Conservation (phyloP, 129 eudicot species). For the Arctium lappa region DNA sequence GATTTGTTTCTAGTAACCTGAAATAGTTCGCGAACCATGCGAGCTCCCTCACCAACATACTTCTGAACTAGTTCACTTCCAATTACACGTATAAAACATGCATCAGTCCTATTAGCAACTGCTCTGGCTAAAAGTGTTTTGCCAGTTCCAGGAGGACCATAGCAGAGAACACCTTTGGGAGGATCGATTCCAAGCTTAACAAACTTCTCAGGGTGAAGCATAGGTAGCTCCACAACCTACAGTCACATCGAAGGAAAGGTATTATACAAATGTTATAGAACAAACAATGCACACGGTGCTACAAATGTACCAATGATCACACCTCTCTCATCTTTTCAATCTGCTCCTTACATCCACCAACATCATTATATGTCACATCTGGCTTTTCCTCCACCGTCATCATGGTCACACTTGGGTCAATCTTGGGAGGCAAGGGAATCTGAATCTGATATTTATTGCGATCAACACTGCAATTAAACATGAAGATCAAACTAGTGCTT, state of each 20-base stretch:
- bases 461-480: conserved; percentile 65
- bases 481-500: background rate
- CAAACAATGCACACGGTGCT: background rate
- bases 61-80: conserved; percentile 95
- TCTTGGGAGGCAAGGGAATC: conserved; percentile 96
- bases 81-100: conserved; percentile 93
- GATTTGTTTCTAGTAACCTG: conserved; percentile 51
- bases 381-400: conserved; percentile 99
- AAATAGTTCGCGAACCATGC: conserved; percentile 97
- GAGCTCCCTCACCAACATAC: conserved; percentile 96
- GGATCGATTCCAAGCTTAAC: conserved; percentile 99
- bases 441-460: conserved; percentile 89
- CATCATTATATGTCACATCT: conserved; percentile 96
- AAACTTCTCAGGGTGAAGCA: conserved; percentile 99
- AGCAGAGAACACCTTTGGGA: conserved; percentile 97
- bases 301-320: background rate
- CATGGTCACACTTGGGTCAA: conserved; percentile 99
- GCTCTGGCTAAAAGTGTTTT: conserved; percentile 96
- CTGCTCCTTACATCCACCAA: conserved; percentile 98
- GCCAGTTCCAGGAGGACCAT: conserved; percentile 99
- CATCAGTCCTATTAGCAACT: conserved; percentile 92
- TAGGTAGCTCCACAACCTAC: conserved; percentile 96
- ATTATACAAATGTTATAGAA: background rate
- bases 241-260: background rate
- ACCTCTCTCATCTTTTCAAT: conserved; percentile 99